Conservation (phyloP, 2,329 filamentous ascomycete species). For the Graphilbum ipis-grandicollis region DNA sequence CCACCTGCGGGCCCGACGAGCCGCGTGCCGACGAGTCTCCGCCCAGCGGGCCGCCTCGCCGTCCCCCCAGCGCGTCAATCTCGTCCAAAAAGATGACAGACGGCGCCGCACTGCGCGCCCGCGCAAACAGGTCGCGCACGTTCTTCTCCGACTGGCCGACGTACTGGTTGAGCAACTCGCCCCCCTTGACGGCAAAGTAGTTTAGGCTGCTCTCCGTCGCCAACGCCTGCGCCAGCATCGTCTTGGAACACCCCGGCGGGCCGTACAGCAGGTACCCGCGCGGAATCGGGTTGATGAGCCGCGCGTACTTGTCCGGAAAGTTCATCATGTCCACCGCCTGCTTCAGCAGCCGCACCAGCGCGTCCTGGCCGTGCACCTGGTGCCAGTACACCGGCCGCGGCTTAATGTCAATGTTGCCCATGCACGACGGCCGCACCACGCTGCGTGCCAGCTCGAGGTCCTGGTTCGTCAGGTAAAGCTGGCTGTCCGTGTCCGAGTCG, state of each 20-base stretch:
- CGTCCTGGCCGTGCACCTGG: constrained; percentile 73
- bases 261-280: constrained; percentile 84
- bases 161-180: constrained; percentile 90
- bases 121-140: constrained; percentile 69
- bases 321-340: constrained; percentile 27
- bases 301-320: constrained; percentile 14
- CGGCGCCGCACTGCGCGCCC: constrained; percentile 69
- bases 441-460: constrained; percentile 51
- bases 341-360: constrained; percentile 47
- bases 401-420: constrained; percentile 78
- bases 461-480: constrained; percentile 16
- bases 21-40: constrained; percentile 17
- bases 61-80: constrained; percentile 67
- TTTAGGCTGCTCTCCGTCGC: constrained; percentile 84
- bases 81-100: constrained; percentile 97
- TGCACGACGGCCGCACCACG: constrained; percentile 61
- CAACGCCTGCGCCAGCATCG: constrained; percentile 75
- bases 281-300: constrained; percentile 24
- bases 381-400: constrained; percentile 73
- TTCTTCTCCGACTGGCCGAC: constrained; percentile 86
- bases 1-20: constrained; percentile 52
- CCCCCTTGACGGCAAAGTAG: constrained; percentile 87
- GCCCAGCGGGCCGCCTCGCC: constrained; percentile 26
- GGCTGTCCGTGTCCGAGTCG: neutral
- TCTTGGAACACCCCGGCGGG: constrained; percentile 89